Conservation (phyloP, 2,329 filamentous ascomycete genomes). For the Gremmenia infestans region DNA sequence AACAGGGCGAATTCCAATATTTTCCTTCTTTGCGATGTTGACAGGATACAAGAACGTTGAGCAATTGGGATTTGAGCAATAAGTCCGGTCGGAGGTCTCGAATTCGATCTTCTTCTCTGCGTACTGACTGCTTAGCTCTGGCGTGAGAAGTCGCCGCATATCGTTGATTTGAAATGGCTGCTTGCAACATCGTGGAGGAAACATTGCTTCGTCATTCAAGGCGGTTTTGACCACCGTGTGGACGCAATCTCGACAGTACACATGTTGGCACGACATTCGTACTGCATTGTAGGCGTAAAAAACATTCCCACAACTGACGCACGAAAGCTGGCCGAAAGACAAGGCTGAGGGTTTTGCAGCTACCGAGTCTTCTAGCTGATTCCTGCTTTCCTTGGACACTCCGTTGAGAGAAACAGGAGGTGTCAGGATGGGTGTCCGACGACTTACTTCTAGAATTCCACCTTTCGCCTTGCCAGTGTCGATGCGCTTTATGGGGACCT, state of each 20-base stretch:
- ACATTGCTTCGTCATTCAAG: slow-evolving; percentile 3
- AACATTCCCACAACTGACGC: neutral
- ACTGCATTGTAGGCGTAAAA: neutral
- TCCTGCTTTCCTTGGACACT: neutral
- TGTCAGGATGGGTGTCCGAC: no score
- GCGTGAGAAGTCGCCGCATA: slow-evolving; percentile 1
- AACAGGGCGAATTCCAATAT: slow-evolving; percentile 35
- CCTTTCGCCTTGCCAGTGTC: neutral
- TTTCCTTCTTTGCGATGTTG: slow-evolving; percentile 23
- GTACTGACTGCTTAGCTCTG: slow-evolving; percentile 30
- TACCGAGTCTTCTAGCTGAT: neutral
- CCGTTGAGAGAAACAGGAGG: neutral
- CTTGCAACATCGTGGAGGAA: slow-evolving; percentile 8
- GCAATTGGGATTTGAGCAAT: slow-evolving; percentile 42
- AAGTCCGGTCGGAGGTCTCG: slow-evolving; percentile 41
- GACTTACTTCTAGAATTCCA: neutral
- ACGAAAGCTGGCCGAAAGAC: neutral
- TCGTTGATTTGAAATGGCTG: slow-evolving; percentile 4
- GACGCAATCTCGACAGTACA: slow-evolving; percentile 5
- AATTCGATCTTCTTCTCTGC: slow-evolving; percentile 43
- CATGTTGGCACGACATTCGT: slow-evolving; percentile 3
- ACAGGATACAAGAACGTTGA: slow-evolving; percentile 39
- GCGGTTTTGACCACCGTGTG: slow-evolving; percentile 3
- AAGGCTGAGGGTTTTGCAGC: neutral
- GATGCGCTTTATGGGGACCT: neutral